A percentile compares a stretch with the other conserved stretches of the same genome.
phyloP scores from a whole-genome alignment of 2,329 filamentous ascomycete species.

The Thielaviopsis punctulata region DNA sequence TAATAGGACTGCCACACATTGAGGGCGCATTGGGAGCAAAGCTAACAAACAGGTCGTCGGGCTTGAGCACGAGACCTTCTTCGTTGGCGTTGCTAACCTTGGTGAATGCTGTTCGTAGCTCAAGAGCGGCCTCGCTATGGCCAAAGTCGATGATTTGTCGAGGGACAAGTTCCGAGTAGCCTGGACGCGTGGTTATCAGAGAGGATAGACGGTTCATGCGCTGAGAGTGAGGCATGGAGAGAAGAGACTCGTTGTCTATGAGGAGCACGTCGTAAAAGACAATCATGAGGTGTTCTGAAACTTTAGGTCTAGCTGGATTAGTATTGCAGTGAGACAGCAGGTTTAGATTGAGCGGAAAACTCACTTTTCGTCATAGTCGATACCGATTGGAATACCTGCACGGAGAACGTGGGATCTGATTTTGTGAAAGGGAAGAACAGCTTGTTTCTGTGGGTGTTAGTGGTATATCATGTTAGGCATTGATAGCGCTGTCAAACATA shows the following conservation, averaged over 20 bases:
- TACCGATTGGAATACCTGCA: slow-evolving; percentile 53
- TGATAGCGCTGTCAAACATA: too few species aligned
- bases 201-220: slow-evolving; percentile 41
- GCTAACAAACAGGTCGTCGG: slow-evolving; percentile 61
- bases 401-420: slow-evolving; percentile 65
- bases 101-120: slow-evolving; percentile 48
- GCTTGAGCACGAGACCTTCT: slow-evolving; percentile 72
- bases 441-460: slow-evolving; percentile 28
- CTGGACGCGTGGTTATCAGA: slow-evolving; percentile 33
- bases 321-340: not conserved
- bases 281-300: slow-evolving; percentile 42
- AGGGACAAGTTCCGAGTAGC: slow-evolving; percentile 49
- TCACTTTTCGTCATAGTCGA: slow-evolving; percentile 49
- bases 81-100: slow-evolving; percentile 45
- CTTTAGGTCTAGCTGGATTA: slow-evolving; percentile 23
- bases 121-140: slow-evolving; percentile 29
- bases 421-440: slow-evolving; percentile 61
- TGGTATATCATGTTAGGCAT: not conserved
- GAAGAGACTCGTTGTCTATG: slow-evolving; percentile 34
- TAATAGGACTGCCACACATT: slow-evolving; percentile 42
- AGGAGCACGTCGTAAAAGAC: slow-evolving; percentile 42
- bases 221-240: slow-evolving; percentile 36
- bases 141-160: slow-evolving; percentile 52
- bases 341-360: slow-evolving; percentile 14
- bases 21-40: slow-evolving; percentile 16